phyloP scores from a whole-genome alignment of 2,329 filamentous ascomycete genomes.

The Dactylonectria macrodidyma region DNA sequence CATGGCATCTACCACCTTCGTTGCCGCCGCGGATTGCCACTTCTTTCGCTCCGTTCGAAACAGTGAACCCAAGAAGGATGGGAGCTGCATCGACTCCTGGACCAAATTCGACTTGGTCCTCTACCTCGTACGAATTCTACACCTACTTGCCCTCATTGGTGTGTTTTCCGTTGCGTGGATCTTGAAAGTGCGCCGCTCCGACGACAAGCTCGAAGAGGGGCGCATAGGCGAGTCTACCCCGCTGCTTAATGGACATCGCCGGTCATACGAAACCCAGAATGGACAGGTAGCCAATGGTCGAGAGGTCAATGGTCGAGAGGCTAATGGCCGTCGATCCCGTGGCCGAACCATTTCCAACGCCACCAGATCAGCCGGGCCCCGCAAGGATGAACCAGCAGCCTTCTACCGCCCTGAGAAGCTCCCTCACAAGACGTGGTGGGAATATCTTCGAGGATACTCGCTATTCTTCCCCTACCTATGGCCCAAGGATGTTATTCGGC shows the following conservation, averaged over 20 bases:
- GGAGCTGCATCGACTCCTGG: conserved; percentile 57
- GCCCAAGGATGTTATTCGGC: conserved; percentile 82
- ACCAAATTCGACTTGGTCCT: conserved; percentile 73
- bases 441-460: conserved; percentile 92
- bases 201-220: conserved; percentile 56
- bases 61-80: conserved; percentile 44
- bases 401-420: conserved; percentile 92
- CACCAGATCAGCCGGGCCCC: conserved; percentile 51
- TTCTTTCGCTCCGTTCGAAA: conserved; percentile 62
- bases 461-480: conserved; percentile 97
- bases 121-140: conserved; percentile 76
- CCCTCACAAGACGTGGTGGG: conserved; percentile 93
- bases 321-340: conserved; percentile 51
- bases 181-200: conserved; percentile 57
- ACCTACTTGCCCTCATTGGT: conserved; percentile 74
- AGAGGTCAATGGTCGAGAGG: conserved; percentile 39
- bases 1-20: conserved; percentile 78
- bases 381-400: conserved; percentile 76
- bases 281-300: conserved; percentile 42
- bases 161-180: conserved; percentile 60
- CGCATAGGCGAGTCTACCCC: conserved; percentile 72
- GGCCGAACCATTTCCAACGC: conserved; percentile 58
- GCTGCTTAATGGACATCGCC: conserved; percentile 65
- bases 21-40: conserved; percentile 78
- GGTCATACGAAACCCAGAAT: conserved; percentile 55